Evolutionary conservation across 1,139 yeast genomes (phyloP).

Genomic region (Geotrichum klebahnii): DNA sequence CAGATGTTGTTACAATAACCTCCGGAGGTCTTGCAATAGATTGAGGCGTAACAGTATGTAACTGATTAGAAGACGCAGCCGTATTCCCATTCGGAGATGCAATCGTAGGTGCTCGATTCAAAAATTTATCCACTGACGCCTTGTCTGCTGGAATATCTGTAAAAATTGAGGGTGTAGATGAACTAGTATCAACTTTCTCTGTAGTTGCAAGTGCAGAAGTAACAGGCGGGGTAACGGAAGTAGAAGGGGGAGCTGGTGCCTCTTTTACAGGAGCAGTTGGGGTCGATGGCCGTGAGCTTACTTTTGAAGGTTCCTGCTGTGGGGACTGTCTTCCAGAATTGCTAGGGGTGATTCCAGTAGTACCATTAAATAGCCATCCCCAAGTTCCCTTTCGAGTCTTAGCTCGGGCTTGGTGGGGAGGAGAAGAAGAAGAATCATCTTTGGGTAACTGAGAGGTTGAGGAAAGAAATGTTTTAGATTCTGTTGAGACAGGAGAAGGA

Average conservation of each 20-base stretch:
- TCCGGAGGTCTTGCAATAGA: constrained; percentile 12
- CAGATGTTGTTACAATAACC: constrained; percentile 15
- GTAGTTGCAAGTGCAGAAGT: too few species aligned
- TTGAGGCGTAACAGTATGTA: constrained; percentile 3
- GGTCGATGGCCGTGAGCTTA: not conserved
- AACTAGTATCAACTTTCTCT: not conserved
- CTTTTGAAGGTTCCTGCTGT: not conserved
- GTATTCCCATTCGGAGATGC: not conserved
- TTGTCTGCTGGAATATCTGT: constrained; percentile 8
- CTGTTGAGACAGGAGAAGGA: not conserved
- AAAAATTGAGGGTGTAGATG: not conserved
- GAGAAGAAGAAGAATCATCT: not conserved
- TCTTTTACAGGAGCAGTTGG: not conserved
- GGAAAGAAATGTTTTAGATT: not conserved
- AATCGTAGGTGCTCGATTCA: constrained; percentile 10
- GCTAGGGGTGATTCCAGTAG: not conserved
- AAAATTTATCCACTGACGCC: constrained; percentile 18
- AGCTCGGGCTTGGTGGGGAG: constrained; percentile 2
- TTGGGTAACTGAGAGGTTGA: not conserved
- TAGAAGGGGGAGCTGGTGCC: not conserved
- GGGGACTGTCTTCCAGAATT: constrained; percentile 1
- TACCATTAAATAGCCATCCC: constrained; percentile 29
- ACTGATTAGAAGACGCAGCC: not conserved
- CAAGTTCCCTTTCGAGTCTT: constrained; percentile 28
- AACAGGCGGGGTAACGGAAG: not conserved